Evolutionary conservation across 2,329 filamentous ascomycete species (phyloP).

Genomic region (Verticillium zaregamsianum): DNA sequence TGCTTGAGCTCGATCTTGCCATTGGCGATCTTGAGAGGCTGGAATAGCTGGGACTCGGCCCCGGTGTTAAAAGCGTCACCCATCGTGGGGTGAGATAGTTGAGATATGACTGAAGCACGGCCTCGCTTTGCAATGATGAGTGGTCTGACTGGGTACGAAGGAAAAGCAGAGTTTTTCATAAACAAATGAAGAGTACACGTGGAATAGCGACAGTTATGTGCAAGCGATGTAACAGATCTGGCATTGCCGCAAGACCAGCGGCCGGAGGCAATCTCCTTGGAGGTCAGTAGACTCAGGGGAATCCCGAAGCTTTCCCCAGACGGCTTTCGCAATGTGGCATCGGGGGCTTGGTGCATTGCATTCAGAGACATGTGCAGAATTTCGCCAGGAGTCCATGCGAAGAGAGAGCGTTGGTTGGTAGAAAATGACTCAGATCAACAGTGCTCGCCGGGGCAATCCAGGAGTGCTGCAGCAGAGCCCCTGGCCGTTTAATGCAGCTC

Average conservation of each 20-base stretch:
- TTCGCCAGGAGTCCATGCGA: background rate
- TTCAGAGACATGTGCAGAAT: background rate
- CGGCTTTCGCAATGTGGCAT: background rate
- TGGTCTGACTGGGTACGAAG: background rate
- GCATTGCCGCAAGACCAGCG: background rate
- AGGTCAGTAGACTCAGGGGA: background rate
- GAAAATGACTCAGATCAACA: background rate
- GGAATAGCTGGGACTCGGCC: constrained; percentile 23
- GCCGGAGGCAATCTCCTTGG: background rate
- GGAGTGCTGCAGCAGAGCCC: background rate
- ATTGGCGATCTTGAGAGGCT: constrained; percentile 29
- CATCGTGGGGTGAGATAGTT: background rate
- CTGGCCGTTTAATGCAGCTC: background rate
- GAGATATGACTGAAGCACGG: background rate
- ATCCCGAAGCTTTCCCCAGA: background rate
- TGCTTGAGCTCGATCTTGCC: constrained; percentile 44
- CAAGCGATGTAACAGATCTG: background rate
- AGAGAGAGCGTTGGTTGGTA: background rate
- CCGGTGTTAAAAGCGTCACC: constrained; percentile 8
- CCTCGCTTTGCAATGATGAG: background rate
- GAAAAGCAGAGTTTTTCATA: background rate
- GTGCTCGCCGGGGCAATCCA: background rate
- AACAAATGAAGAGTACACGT: background rate
- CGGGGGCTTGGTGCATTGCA: background rate
- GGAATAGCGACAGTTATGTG: background rate